Evolutionary conservation across 768 basidiomycete genomes (phyloP), one percentile per base, ranked within the genome.

Genomic region (Coprinellus aureogranulatus): DNA sequence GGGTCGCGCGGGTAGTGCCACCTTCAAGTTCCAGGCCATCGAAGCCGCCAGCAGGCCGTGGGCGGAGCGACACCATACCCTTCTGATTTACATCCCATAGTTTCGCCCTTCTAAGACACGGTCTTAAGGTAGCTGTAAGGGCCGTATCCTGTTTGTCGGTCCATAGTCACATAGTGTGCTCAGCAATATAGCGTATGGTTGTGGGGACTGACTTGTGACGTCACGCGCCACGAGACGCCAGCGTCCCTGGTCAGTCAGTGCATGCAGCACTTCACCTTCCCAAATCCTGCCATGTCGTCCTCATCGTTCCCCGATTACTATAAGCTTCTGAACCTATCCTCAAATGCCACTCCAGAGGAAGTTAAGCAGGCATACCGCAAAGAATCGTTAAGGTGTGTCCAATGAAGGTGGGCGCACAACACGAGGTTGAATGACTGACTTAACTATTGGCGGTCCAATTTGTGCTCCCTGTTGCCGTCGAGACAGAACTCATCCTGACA

Each of bases 401-500:
- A n/a, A n/a, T n/a, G n/a, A n/a, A n/a, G n/a, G n/a, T n/a, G n/a
- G n/a, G n/a, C n/a, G n/a, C n/a, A n/a, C n/a, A n/a, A n/a, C n/a
- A n/a, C n/a, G n/a, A n/a, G n/a, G n/a, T n/a, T n/a, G n/a, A n/a
- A n/a, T n/a, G n/a, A n/a, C n/a, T n/a, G n/a, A n/a, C n/a, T n/a
- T n/a, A n/a, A n/a, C n/a, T n/a, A n/a, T n/a, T n/a, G n/a, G n/a
- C n/a, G n/a, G 20, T 68, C 71, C 56, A 62, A 59, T 41, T 56
- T 60, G 18, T 60, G n/a, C n/a, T n/a, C n/a, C n/a, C n/a, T n/a
- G n/a, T n/a, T n/a, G n/a, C n/a, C n/a, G n/a, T n/a, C n/a, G n/a
- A n/a, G n/a, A n/a, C n/a, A 94, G 89, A 72, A 94, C 92, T 1
- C 94, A 97, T 69, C 94, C 94, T 2, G 94, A 97, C 69, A 78